Base-by-base conservation (phyloP, 352 stramenopile species). In the Globisporangium canariense region DNA sequence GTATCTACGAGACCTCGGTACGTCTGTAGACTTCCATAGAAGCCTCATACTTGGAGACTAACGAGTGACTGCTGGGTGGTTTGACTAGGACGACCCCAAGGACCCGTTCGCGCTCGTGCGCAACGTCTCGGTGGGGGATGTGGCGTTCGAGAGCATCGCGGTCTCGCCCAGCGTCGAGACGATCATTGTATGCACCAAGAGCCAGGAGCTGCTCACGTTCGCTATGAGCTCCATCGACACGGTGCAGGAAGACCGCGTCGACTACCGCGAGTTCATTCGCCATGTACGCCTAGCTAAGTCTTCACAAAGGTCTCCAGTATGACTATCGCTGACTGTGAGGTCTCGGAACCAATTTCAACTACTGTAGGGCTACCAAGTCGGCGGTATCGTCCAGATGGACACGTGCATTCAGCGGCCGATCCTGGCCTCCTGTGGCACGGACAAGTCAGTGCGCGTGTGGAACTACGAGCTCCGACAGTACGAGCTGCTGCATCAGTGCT, bases 401-500 rank as follows among this genome's bases (percentile, higher is more conserved):
- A 72, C 83, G 0, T 96, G 91, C 66, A 63, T 96, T 22, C 85
- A 91, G 45, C 89, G 94, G 11, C 86, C 86, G 9, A 77, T 97
- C 28, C 25, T 97, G 3, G 89, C 76, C 1, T 91, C 90, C 6
- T 94, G 85, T 41, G 89, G 89, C 18, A 69, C 78, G 0, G 91
- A 98, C 70, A 88, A 89, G 47, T 94, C 83, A 2, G 69, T 98
- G 16, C 77, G 91, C 36, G 66, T 98, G 11, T 98, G 91, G 92
- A 96, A 97, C 65, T 94, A 89, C 50, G 75, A 90, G n/a, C 36
- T 83, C 4, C 58, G 60, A 16, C 52, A 74, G 16, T 93, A 91
- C 59, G 86, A 94, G 36, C 60, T 94, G 1, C 63, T 89, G 18
- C 77, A 89, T 18, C 65, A 78, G 13, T 89, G 80, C 30, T 66